These are phyloP conservation scores for Yamadazyma insecticola DNA, from an alignment of 805 yeast genomes.

Conservation along the genomic window DNA sequence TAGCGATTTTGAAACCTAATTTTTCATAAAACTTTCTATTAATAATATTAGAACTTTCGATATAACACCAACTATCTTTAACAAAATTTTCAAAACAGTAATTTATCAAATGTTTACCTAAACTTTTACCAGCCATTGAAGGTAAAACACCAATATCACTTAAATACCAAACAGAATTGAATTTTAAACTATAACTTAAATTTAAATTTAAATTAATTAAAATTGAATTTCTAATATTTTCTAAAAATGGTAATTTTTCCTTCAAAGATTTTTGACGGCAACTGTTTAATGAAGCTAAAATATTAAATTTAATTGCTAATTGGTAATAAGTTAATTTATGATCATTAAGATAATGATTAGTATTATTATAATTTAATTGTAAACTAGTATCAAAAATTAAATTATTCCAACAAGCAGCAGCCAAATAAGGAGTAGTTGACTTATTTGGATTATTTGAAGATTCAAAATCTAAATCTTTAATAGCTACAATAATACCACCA, in stretches of 20 bases:
- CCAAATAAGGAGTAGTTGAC: conserved; percentile 40
- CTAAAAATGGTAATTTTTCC: conserved; percentile 46
- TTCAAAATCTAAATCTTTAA: conserved; percentile 46
- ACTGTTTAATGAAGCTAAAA: conserved; percentile 27
- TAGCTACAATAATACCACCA: conserved; percentile 47
- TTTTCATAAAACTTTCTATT: conserved; percentile 51
- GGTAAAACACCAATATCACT: conserved; percentile 57
- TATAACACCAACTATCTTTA: conserved; percentile 36
- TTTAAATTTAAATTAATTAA: conserved; percentile 32
- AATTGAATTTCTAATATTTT: conserved; percentile 38
- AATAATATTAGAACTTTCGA: conserved; percentile 54
- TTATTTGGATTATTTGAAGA: conserved; percentile 11
- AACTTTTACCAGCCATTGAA: conserved; percentile 54
- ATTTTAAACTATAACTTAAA: conserved; percentile 23
- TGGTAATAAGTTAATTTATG: conserved; percentile 2
- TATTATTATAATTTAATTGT: conserved; percentile 8
- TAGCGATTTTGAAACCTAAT: conserved; percentile 42
- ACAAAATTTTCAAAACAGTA: conserved; percentile 45
- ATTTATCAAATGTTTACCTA: conserved; percentile 49
- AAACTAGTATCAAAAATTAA: conserved; percentile 13
- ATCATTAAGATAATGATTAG: conserved; percentile 3
- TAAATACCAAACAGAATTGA: conserved; percentile 48
- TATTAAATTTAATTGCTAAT: conserved; percentile 32
- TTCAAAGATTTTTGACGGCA: conserved; percentile 48
- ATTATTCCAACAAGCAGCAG: conserved; percentile 47